Conservation (phyloP, 441 rosid genomes). For the Hura crepitans region DNA sequence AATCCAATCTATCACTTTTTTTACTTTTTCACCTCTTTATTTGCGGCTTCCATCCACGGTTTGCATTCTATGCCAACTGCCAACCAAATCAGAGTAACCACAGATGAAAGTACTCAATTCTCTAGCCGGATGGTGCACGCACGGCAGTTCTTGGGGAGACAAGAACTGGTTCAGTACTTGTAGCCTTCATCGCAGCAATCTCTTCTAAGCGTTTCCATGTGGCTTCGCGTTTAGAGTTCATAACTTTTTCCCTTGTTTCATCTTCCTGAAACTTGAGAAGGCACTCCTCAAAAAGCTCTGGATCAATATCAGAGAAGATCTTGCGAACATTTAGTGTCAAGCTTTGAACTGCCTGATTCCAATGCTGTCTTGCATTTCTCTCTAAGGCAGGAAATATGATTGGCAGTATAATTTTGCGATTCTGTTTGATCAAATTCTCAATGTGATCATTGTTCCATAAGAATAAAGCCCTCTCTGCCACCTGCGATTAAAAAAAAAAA, state of each 20-base stretch:
- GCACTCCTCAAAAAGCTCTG: constrained; percentile 58
- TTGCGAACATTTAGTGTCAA: constrained; percentile 60
- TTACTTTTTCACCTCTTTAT: constrained; percentile 4
- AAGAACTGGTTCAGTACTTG: constrained; percentile 35
- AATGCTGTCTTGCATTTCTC: constrained; percentile 55
- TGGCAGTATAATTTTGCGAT: constrained; percentile 55
- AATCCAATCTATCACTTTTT: constrained; percentile 13
- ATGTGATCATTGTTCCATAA: constrained; percentile 83
- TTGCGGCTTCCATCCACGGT: constrained; percentile 14
- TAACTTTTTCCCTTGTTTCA: constrained; percentile 43
- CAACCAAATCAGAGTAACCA: constrained; percentile 12
- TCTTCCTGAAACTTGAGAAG: constrained; percentile 46
- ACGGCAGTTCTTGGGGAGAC: constrained; percentile 16
- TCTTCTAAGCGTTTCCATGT: constrained; percentile 64
- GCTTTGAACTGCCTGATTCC: constrained; percentile 71
- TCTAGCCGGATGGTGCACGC: constrained; percentile 39
- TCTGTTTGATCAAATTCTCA: constrained; percentile 60
- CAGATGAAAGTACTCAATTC: neutral
- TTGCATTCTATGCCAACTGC: constrained; percentile 23
- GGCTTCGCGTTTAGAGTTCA: constrained; percentile 41
- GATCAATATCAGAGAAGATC: constrained; percentile 57
- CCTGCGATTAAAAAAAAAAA: constrained; percentile 36
- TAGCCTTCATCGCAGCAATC: constrained; percentile 44
- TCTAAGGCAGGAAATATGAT: constrained; percentile 61
- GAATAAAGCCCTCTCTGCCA: constrained; percentile 71